Conservation (phyloP, 2,329 filamentous ascomycete species). For the Orbilia ellipsospora region DNA sequence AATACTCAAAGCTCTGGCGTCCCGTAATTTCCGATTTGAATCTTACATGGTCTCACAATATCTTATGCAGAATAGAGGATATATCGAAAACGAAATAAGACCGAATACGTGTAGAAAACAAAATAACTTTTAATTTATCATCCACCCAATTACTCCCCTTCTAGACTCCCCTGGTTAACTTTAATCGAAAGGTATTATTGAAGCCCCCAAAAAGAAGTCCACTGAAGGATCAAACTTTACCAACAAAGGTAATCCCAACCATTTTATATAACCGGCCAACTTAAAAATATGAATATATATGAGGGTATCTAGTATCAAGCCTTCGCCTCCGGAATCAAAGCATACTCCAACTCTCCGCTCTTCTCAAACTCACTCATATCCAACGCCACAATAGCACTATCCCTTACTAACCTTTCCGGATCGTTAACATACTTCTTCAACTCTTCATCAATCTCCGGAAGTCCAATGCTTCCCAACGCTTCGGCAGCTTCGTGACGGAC, state of each 20-base stretch:
- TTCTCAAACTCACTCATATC: slow-evolving; percentile 99
- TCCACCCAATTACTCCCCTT: too few species aligned
- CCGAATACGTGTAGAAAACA: too few species aligned
- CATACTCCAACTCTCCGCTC: slow-evolving; percentile 88
- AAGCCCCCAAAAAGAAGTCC: not conserved
- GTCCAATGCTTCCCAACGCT: slow-evolving; percentile 90
- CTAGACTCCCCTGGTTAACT: too few species aligned
- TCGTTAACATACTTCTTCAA: slow-evolving; percentile 87
- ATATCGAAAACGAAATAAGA: too few species aligned
- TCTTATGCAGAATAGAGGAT: too few species aligned
- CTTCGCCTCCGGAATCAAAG: slow-evolving; percentile 76
- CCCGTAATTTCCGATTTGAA: too few species aligned
- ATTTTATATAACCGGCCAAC: not conserved
- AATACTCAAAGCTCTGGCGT: too few species aligned
- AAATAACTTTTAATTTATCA: too few species aligned
- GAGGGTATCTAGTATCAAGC: slow-evolving; percentile 57
- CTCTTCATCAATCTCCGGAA: slow-evolving; percentile 89
- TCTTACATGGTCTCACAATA: too few species aligned
- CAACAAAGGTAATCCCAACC: not conserved
- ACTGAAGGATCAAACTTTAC: slow-evolving; percentile 1
- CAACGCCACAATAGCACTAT: slow-evolving; percentile 92
- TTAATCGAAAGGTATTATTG: too few species aligned
- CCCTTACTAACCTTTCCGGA: slow-evolving; percentile 89
- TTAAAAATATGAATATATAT: not conserved
- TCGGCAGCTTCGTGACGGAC: slow-evolving; percentile 97